phyloP scores from a whole-genome alignment of 2,329 filamentous ascomycete genomes.

The Hypoxylon sp. region DNA sequence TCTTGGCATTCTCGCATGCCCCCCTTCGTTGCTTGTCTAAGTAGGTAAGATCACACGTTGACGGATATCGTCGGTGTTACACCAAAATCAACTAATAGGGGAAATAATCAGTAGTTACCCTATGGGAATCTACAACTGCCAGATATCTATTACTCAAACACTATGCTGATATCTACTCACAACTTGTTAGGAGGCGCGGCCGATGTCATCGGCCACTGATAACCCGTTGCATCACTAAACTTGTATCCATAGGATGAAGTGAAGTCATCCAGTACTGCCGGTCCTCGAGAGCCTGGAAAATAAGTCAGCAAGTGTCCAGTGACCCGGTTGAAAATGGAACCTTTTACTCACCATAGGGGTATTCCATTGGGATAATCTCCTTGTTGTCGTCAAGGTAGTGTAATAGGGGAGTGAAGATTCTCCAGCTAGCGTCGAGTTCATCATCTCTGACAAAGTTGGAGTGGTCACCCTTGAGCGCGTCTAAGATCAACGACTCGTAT shows the following conservation, averaged over 20 bases:
- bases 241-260: conserved; percentile 98
- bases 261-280: conserved; percentile 97
- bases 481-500: conserved; percentile 96
- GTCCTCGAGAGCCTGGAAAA: conserved; percentile 89
- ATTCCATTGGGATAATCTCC: conserved; percentile 99
- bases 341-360: conserved; percentile 89
- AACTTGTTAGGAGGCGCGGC: conserved; percentile 81
- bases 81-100: conserved; percentile 45
- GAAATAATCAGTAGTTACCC: conserved; percentile 41
- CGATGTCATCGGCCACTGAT: conserved; percentile 91
- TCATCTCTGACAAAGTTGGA: conserved; percentile 99
- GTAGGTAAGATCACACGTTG: conserved; percentile 27
- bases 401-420: conserved; percentile 96
- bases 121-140: conserved; percentile 39
- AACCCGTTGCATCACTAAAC: conserved; percentile 95
- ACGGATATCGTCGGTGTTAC: conserved; percentile 39
- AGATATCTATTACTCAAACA: conserved; percentile 49
- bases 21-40: conserved; percentile 36
- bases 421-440: conserved; percentile 97
- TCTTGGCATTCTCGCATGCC: conserved; percentile 35
- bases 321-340: background rate
- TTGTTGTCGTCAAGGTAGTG: conserved; percentile 99
- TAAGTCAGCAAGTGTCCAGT: conserved; percentile 45
- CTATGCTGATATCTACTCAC: conserved; percentile 66
- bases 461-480: conserved; percentile 98